These are phyloP conservation scores for Monosporascus sp. DNA, from an alignment of 2,329 filamentous ascomycete genomes.

Conservation along the genomic window DNA sequence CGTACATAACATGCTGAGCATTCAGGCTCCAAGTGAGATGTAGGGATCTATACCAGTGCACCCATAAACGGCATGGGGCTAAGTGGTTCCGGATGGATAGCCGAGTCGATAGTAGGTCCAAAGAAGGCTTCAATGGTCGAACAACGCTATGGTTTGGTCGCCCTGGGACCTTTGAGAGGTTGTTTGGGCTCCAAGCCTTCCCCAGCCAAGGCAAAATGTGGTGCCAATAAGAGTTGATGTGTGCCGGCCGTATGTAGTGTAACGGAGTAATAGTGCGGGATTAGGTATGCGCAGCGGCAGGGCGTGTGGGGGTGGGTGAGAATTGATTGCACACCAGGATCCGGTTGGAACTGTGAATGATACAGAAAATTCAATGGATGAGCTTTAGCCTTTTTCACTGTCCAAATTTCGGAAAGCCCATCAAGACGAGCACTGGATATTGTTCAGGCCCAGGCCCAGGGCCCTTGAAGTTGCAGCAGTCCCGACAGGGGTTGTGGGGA, in stretches of 20 bases:
- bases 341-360: too few relatives aligned
- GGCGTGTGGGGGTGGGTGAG: neutral
- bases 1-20: conserved; percentile 21
- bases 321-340: neutral
- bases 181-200: neutral
- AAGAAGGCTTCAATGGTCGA: neutral
- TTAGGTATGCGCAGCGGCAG: neutral
- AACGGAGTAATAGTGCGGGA: neutral
- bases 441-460: too few relatives aligned
- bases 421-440: too few relatives aligned
- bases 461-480: too few relatives aligned
- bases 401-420: too few relatives aligned
- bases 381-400: too few relatives aligned
- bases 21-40: neutral
- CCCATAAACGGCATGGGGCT: neutral
- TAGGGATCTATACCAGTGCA: neutral
- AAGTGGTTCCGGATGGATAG: neutral
- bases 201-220: neutral
- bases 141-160: neutral
- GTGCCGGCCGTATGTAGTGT: neutral
- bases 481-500: neutral
- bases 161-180: neutral
- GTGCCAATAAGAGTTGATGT: neutral
- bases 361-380: too few relatives aligned
- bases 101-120: neutral